These are phyloP conservation scores for Serendipita sp. DNA, from an alignment of 768 basidiomycete species.

Conservation along the genomic window DNA sequence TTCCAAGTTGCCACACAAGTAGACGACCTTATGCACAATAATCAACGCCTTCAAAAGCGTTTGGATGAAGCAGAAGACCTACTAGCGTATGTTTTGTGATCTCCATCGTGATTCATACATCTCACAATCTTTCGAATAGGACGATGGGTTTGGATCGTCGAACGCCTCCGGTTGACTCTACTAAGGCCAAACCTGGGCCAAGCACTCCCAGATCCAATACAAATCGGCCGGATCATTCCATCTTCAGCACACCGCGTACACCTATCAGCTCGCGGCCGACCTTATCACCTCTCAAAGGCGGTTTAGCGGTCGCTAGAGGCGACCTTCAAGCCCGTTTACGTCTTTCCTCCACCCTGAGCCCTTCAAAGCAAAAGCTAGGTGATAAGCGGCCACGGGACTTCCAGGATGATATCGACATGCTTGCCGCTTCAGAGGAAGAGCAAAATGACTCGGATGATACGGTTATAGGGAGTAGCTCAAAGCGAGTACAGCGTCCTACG, in stretches of 20 bases:
- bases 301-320: background rate
- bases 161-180: background rate
- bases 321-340: slow-evolving; percentile 2
- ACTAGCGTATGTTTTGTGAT: background rate
- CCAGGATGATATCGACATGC: slow-evolving; percentile 6
- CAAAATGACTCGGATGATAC: background rate
- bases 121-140: background rate
- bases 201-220: background rate
- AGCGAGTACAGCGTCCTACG: background rate
- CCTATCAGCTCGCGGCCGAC: background rate
- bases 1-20: background rate
- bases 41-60: slow-evolving; percentile 1
- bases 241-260: background rate
- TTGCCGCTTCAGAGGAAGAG: background rate
- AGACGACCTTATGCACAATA: slow-evolving; percentile 1
- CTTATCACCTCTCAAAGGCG: slow-evolving; percentile 1
- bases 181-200: background rate
- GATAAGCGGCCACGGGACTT: background rate
- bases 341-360: background rate
- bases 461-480: background rate
- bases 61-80: background rate
- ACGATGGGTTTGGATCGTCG: slow-evolving; percentile 1
- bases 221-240: background rate
- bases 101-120: background rate
- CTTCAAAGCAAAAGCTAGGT: background rate